A percentile compares a stretch with the other conserved stretches of the same genome.
phyloP scores from a whole-genome alignment of 164 flowering plant genomes.

The Chloranthus sessilifolius region DNA sequence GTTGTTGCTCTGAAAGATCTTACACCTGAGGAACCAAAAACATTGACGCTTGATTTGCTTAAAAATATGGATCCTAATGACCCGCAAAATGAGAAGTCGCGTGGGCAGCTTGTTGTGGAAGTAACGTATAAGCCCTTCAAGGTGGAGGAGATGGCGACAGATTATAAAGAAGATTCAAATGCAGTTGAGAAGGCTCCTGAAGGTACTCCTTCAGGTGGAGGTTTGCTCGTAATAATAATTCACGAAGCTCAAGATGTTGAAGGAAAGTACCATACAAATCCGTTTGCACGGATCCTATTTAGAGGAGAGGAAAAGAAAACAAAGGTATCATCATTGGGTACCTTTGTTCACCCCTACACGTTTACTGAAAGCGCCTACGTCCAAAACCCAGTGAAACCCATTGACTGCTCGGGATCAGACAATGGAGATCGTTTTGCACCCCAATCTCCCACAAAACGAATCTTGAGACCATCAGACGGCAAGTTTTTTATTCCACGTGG shows the following conservation, averaged over 20 bases:
- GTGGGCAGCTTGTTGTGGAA: slow-evolving; percentile 71
- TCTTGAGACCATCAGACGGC: no score
- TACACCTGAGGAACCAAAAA: slow-evolving; percentile 56
- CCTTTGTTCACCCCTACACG: no score
- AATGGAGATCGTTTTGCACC: no score
- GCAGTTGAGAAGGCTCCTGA: slow-evolving; percentile 65
- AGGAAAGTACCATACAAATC: slow-evolving; percentile 91
- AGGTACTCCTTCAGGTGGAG: slow-evolving; percentile 78
- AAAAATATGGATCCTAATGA: slow-evolving; percentile 75
- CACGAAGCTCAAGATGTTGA: slow-evolving; percentile 81
- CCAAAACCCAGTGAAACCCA: no score
- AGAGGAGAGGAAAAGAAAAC: slow-evolving; percentile 77
- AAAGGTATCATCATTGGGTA: slow-evolving; percentile 55
- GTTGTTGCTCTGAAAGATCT: slow-evolving; percentile 66
- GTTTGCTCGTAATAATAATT: slow-evolving; percentile 59
- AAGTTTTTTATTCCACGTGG: no score
- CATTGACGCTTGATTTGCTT: slow-evolving; percentile 51
- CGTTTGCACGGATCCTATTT: slow-evolving; percentile 57
- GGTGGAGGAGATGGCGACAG: slow-evolving; percentile 44
- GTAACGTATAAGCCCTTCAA: slow-evolving; percentile 63
- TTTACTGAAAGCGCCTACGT: no score
- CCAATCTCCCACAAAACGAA: no score
- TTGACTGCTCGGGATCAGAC: no score
- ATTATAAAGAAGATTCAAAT: slow-evolving; percentile 32
- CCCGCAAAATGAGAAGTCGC: slow-evolving; percentile 60